Evolutionary conservation across 2,329 filamentous ascomycete species (phyloP).

Genomic region (Hypoxylon sp.): DNA sequence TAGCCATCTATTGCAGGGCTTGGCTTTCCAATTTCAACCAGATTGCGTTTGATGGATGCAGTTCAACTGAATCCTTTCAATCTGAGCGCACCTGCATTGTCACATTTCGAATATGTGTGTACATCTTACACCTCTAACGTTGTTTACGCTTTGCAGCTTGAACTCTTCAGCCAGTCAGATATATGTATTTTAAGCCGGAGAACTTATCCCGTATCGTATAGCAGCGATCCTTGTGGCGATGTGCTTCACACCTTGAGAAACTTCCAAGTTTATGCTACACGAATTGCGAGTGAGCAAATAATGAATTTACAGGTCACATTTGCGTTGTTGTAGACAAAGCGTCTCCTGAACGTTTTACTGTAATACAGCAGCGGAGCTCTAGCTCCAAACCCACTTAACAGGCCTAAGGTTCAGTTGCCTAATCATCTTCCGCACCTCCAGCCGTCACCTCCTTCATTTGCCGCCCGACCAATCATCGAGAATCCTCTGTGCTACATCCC

Average conservation of each 20-base stretch:
- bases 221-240: slow-evolving; percentile 13
- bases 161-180: background rate
- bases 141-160: background rate
- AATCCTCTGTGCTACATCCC: slow-evolving; percentile 23
- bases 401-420: slow-evolving; percentile 22
- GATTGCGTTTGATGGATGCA: slow-evolving; percentile 28
- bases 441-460: background rate
- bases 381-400: slow-evolving; percentile 22
- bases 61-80: slow-evolving; percentile 28
- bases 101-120: slow-evolving; percentile 1
- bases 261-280: background rate
- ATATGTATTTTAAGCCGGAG: slow-evolving; percentile 13
- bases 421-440: slow-evolving; percentile 19
- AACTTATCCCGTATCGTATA: slow-evolving; percentile 18
- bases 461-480: slow-evolving; percentile 25
- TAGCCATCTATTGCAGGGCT: slow-evolving; percentile 15
- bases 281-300: slow-evolving; percentile 3
- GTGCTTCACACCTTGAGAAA: slow-evolving; percentile 27
- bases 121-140: background rate
- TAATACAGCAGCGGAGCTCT: slow-evolving; percentile 26
- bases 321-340: slow-evolving; percentile 12
- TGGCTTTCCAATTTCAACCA: slow-evolving; percentile 30
- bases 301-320: background rate
- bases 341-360: background rate
- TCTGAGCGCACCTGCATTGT: no score